Evolutionary conservation across 2,329 filamentous ascomycete genomes (phyloP), one percentile per base, ranked within the genome.

Genomic region (Alternaria dauci): DNA sequence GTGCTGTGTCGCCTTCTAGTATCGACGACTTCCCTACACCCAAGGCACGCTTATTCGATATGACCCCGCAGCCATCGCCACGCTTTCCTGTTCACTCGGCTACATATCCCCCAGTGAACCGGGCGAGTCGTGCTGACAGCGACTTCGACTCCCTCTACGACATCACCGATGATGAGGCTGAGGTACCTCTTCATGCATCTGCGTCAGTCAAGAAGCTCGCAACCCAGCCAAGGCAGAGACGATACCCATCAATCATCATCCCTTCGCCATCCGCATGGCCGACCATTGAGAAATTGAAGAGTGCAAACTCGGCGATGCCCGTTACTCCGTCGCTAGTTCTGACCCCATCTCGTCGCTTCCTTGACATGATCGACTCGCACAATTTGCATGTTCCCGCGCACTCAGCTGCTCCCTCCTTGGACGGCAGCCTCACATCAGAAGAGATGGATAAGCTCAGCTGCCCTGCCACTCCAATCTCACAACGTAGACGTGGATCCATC

Each of bases 131-230:
- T 67, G 87, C 88, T 69, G 85, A 85, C 64, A 91, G 87, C 68
- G 89, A 92, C 66, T 94, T 94, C 71, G 92, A 96, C 78, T 92
- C 96, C 71, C 82, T 97, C 50, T 97, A 97, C 78, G 91, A 95
- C 78, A 86, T 92, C 42, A 93, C 92, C 16, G 93, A 96, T 67
- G 76, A 93, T 55, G 93, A 96, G 69, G 84, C 87, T 8, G 79
- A 80, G 72, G 76, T 88, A 70, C 71, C 82, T 72, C 73, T 85
- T 75, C 73, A 84, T 79, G 75, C 84, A 73, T 79, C 86, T 75
- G 72, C 84, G 78, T 84, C 82, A 23, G 81, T 83, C 62, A 84
- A 83, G 77, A 78, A 80, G 56, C 30, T 72, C 39, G 61, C 69
- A 16, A 58, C 67, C 68, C 62, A 68, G 30, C 62, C 69, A 43